Evolutionary conservation across 257 asterid species (phyloP).

Genomic region (Plantago ovata): DNA sequence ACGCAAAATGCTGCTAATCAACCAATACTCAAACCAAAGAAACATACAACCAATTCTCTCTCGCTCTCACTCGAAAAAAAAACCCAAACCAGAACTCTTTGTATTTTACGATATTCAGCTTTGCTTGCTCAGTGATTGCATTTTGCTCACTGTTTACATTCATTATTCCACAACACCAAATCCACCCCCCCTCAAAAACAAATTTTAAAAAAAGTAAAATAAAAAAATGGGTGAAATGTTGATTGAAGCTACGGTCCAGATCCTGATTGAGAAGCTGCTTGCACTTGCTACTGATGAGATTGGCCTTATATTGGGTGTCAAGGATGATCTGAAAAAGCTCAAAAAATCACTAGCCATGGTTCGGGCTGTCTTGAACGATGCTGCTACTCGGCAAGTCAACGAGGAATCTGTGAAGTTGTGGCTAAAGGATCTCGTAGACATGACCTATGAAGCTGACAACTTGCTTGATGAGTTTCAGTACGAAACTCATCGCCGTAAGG

Average conservation of each 20-base stretch:
- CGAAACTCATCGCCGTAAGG: not conserved
- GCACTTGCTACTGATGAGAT: conserved; percentile 4
- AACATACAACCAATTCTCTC: too few species aligned
- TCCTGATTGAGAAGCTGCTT: conserved; percentile 1
- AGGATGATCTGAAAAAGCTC: too few species aligned
- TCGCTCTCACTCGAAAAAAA: too few species aligned
- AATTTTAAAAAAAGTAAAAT: too few species aligned
- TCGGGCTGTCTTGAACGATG: conserved; percentile 17
- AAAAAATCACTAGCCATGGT: conserved; percentile 1
- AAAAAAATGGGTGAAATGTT: not conserved
- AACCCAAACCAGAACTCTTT: too few species aligned
- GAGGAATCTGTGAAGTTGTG: not conserved
- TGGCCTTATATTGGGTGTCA: not conserved
- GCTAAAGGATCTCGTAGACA: conserved; percentile 10
- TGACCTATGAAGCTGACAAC: conserved; percentile 10
- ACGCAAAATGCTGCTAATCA: too few species aligned
- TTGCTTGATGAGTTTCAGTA: conserved; percentile 11
- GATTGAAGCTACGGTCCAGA: conserved; percentile 8
- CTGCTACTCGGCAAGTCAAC: not conserved
- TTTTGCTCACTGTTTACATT: too few species aligned
- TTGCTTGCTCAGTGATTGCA: too few species aligned
- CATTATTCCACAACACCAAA: too few species aligned
- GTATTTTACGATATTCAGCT: too few species aligned
- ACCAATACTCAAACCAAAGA: too few species aligned
- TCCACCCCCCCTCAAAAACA: too few species aligned